Percentiles rank a stretch among this genome's conserved stretches.
Evolutionary conservation across 495 filamentous ascomycete species (phyloP).

Genomic region (Neurospora africana): DNA sequence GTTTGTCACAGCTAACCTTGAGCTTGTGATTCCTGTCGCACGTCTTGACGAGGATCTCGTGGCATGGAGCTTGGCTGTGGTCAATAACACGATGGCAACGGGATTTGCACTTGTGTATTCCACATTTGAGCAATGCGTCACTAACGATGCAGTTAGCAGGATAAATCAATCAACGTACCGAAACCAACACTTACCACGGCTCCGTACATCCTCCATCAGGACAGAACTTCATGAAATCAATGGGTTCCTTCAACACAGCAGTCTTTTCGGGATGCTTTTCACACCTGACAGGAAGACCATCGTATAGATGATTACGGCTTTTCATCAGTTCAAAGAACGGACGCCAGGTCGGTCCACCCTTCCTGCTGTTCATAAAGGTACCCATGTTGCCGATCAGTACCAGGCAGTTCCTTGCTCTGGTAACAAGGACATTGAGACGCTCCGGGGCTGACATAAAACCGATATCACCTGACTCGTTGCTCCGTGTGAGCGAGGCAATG

Average conservation of each 20-base stretch:
- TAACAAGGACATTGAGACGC: constrained; percentile 62
- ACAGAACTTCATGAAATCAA: constrained; percentile 46
- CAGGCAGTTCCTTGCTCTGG: constrained; percentile 54
- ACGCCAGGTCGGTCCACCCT: constrained; percentile 48
- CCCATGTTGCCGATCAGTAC: constrained; percentile 64
- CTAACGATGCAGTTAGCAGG: constrained; percentile 13
- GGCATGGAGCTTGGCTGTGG: constrained; percentile 55
- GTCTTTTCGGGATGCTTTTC: constrained; percentile 49
- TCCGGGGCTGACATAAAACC: constrained; percentile 66
- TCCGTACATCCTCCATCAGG: constrained; percentile 66
- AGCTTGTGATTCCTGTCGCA: constrained; percentile 46
- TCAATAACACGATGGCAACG: constrained; percentile 56
- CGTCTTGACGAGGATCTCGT: constrained; percentile 29
- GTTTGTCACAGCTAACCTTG: constrained; percentile 22
- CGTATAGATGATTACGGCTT: constrained; percentile 44
- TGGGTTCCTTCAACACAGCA: constrained; percentile 30
- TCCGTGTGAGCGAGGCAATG: constrained; percentile 54
- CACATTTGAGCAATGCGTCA: constrained; percentile 48
- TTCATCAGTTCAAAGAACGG: constrained; percentile 51
- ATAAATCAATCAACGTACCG: accelerated
- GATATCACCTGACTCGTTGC: constrained; percentile 53
- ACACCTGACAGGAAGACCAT: constrained; percentile 62
- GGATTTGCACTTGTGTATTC: constrained; percentile 48
- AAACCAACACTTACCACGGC: constrained; percentile 44
- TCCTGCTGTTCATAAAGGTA: constrained; percentile 55